phyloP scores from a whole-genome alignment of 768 basidiomycete genomes.

The Boletus bicolor region DNA sequence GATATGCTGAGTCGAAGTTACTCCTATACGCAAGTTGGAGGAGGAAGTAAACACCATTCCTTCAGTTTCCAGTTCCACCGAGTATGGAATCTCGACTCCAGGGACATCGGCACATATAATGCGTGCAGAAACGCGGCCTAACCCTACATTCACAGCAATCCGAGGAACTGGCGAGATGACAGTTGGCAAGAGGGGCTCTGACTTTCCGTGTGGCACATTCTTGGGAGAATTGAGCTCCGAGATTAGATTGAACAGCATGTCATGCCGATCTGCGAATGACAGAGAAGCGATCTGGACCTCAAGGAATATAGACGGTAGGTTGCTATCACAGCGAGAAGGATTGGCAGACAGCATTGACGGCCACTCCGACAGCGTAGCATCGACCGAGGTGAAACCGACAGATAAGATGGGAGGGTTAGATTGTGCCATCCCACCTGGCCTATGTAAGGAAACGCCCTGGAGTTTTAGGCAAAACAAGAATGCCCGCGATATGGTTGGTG shows the following conservation, averaged over 20 bases:
- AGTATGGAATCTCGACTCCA: conserved; percentile 42
- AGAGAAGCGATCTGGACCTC: conserved; percentile 43
- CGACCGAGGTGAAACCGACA: conserved; percentile 34
- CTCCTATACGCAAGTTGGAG: conserved; percentile 40
- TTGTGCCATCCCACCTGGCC: conserved; percentile 35
- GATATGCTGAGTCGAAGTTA: conserved; percentile 14
- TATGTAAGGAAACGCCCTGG: conserved; percentile 43
- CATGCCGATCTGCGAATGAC: conserved; percentile 51
- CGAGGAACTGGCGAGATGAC: conserved; percentile 46
- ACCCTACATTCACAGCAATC: conserved; percentile 43
- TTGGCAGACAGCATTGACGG: conserved; percentile 45
- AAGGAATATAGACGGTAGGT: conserved; percentile 52
- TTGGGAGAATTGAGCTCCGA: conserved; percentile 16
- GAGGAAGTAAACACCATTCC: conserved; percentile 44
- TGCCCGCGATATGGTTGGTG: conserved; percentile 34
- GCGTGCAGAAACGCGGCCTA: conserved; percentile 50
- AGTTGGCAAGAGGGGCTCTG: conserved; percentile 27
- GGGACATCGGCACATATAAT: conserved; percentile 44
- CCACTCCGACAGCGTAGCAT: conserved; percentile 56
- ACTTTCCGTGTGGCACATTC: conserved; percentile 6
- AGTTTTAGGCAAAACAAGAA: conserved; percentile 47
- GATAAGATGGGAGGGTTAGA: conserved; percentile 23
- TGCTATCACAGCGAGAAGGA: conserved; percentile 45
- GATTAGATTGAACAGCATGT: conserved; percentile 44
- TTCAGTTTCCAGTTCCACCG: conserved; percentile 55